Conservation (phyloP, 2,329 filamentous ascomycete genomes). For the Paramyrothecium roridum region DNA sequence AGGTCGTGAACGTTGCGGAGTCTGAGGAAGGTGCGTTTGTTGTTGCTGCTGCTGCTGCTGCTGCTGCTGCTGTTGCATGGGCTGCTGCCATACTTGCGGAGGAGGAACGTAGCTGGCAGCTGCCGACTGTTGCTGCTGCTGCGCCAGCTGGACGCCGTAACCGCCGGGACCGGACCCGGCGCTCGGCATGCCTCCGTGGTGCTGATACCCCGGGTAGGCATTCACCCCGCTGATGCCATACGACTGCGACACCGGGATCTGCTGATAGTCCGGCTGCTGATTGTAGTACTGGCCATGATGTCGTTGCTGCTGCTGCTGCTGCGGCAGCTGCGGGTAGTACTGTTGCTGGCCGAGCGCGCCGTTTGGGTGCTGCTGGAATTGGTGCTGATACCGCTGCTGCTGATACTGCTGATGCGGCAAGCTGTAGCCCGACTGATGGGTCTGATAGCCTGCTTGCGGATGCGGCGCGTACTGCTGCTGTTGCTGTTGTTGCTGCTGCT, state of each 20-base stretch:
- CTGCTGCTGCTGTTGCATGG: conserved; percentile 2
- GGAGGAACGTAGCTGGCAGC: conserved; percentile 8
- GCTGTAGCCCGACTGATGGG: conserved; percentile 4
- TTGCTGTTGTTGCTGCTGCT: conserved; percentile 19
- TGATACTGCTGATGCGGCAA: conserved; percentile 23
- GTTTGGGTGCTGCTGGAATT: conserved; percentile 19
- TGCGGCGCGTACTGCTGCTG: conserved; percentile 18
- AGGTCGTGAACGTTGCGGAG: neutral
- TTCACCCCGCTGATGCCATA: neutral
- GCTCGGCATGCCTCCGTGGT: neutral
- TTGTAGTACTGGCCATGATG: conserved; percentile 3
- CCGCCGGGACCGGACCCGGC: neutral
- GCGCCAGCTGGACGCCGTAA: neutral
- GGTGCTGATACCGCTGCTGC: conserved; percentile 15
- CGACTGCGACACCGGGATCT: neutral
- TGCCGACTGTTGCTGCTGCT: conserved; percentile 2
- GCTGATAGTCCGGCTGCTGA: neutral
- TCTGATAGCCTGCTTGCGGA: neutral
- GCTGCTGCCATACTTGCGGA: conserved; percentile 7
- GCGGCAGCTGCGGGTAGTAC: conserved; percentile 13
- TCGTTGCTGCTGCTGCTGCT: conserved; percentile 12
- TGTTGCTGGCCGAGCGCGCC: conserved; percentile 9
- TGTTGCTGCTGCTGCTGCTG: conserved; percentile 6
- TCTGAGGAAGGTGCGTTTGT: conserved; percentile 8
- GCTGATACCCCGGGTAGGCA: neutral